Base-by-base conservation (phyloP, 305 asterid species). In the Fraxinus paxiana region DNA sequence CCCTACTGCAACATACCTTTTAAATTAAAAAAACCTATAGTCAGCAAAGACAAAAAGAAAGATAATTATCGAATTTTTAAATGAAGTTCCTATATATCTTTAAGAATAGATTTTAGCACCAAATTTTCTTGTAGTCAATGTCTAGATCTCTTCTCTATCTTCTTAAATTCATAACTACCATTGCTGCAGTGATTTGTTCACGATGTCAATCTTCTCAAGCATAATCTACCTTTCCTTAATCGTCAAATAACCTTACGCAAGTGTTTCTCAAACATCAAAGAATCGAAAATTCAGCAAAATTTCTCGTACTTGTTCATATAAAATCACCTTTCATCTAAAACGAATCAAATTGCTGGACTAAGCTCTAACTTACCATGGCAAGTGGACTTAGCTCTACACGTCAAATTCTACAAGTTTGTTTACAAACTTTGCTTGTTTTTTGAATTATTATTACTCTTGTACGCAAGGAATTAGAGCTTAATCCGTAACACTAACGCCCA, bases 1-100 rank as follows among this genome's bases (percentile, higher is more conserved):
- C 71, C 99, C 99, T 9, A 95, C 99, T 15, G 99, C 99, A 85
- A 96, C 99, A 77, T 92, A 96, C 89, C 99, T 95, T 82, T 80
- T 41, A 82, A 74, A 73, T 37, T 8, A n/a, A 38, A n/a, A 26
- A 54, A 33, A 35, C 0, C n/a, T 46, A 12, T 43, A 61, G 65
- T 82, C 24, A 81, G 84, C 59, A 56, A 34, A 79, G 43, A 20
- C 33, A 74, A 75, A 37, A 9, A 41, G 70, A 51, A 12, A 51
- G 24, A 51, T 51, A 56, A 56, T 2, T 59, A 59, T 20, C 31
- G n/a, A 59, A 20, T 59, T 59, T 59, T 59, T 59, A 8, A 59
- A 18, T 59, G 5, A 20, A 59, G 15, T 18, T 7, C 26, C 30
- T 20, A 59, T 2, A 59, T 7, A 59, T 59, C 31, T 59, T 20